Evolutionary conservation across 805 yeast genomes (phyloP), one percentile per base, ranked within the genome.

Genomic region (Alloascoidea africana): DNA sequence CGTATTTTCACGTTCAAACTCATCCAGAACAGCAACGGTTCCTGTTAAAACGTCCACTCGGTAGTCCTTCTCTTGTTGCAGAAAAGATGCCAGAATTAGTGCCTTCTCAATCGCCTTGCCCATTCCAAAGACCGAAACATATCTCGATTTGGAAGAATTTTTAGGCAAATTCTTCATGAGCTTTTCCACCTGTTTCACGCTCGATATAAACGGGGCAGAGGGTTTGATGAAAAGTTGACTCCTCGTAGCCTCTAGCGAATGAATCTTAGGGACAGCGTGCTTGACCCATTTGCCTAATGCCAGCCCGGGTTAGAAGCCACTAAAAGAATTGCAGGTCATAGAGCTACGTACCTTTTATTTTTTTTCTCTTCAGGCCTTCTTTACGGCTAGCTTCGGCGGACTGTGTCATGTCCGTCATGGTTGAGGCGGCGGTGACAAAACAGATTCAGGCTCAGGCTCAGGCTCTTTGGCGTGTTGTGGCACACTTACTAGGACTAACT

Each of bases 21-120:
- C 94, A 54, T 86, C 96, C 17, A 82, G 50, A 0, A 85, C 86
- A 17, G 69, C 68, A 0, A 79, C 65, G 3, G 78, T 72, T 16
- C 68, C 75, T 0, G 95, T 85, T 18, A 56, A 52, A 1, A 81
- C 48, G 8, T 79, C 84, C 5, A 82, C 71, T 41, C 51, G 60
- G 49, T 67, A 60, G 5, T 67, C 64, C 32, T 64, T 58, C 23
- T 68, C 66, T 13, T 57, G 59, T 46, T 70, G 69, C 49, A 76
- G 79, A 47, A 73, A 67, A 17, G 73, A 52, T 0, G 73, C 94
- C 1, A 86, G 43, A 11, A 75, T 60, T n/a, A 80, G 42, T 0
- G 77, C 72, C 47, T 70, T 77, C 36, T 68, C 74, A 5, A 80
- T 71, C 5, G 87, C 69, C 39, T 63, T 66, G 1, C 95, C 95